Evolutionary conservation across 352 stramenopile species (phyloP), one percentile per base, ranked within the genome.

Genomic region (Detonula confervacea): DNA sequence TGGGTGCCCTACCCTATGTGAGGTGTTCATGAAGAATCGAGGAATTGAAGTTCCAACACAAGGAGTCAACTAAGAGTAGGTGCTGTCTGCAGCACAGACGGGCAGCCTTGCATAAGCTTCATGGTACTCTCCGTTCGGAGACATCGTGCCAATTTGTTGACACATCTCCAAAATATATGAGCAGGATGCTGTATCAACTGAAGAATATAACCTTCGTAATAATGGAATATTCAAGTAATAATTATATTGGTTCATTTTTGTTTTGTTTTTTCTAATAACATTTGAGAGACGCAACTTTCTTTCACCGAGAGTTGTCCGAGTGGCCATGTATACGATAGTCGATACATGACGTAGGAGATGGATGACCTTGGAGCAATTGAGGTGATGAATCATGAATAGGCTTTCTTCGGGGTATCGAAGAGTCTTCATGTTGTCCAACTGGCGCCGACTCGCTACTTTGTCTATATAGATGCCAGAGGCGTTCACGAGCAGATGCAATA

Each of bases 381-480:
- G 47, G 1, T 46, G 30, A 42, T 29, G 30, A 49, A 30, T 52
- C 33, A 35, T 64, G 25, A 29, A 30, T 25, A 63, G 25, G 5
- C 37, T 54, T 47, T 27, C 8, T 64, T 14, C 20, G 30, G 46
- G 30, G 18, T 11, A 60, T 54, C 24, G 68, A 52, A 20, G 60
- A 59, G 14, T 11, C 47, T 33, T 24, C 62, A 5, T 37, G n/a
- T 63, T 56, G 27, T 12, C 35, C 6, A 6, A 20, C 20, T 46
- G 46, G 46, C 33, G 56, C 16, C 8, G 25, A 39, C 24, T 68
- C 60, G 16, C 18, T 65, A 56, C 56, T 80, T 18, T 80, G 39
- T 29, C 49, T 52, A 22, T 70, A 75, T 25, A 84, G 44, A 72
- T 25, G 66, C 70, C 76, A 80, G 14, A 84, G 51, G 29, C 76